These are phyloP conservation scores for Insectozyma bohioensis DNA, from an alignment of 1,139 yeast species.

Conservation along the genomic window DNA sequence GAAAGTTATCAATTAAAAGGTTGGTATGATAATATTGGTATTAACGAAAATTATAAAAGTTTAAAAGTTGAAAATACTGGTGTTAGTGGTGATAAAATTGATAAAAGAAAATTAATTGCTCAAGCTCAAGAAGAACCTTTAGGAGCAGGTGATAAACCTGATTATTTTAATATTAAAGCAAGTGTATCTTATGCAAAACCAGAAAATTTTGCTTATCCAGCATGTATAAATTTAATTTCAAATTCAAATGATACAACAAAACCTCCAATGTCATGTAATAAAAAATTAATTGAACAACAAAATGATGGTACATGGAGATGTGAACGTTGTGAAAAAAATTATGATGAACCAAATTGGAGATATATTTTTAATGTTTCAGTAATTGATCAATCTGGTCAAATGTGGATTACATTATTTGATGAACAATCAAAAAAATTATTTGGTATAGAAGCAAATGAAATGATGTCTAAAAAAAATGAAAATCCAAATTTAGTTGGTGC, in stretches of 20 bases:
- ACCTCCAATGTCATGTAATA: slow-evolving; percentile 54
- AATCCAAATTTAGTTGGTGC: slow-evolving; percentile 49
- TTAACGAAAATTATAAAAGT: slow-evolving; percentile 58
- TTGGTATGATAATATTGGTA: slow-evolving; percentile 89
- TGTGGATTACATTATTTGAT: slow-evolving; percentile 88
- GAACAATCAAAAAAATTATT: slow-evolving; percentile 73
- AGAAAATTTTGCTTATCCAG: slow-evolving; percentile 83
- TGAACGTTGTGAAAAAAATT: slow-evolving; percentile 79
- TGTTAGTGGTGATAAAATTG: slow-evolving; percentile 27
- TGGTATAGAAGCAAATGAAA: slow-evolving; percentile 68
- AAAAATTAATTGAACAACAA: slow-evolving; percentile 74
- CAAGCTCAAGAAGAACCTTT: slow-evolving; percentile 66
- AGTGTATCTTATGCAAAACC: slow-evolving; percentile 68
- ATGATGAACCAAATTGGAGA: slow-evolving; percentile 70
- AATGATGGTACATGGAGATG: slow-evolving; percentile 86
- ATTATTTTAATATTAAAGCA: slow-evolving; percentile 74
- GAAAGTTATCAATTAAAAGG: slow-evolving; percentile 89
- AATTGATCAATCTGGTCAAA: slow-evolving; percentile 76
- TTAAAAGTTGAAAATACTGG: slow-evolving; percentile 41
- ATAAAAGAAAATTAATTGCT: slow-evolving; percentile 61
- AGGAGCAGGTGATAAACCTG: slow-evolving; percentile 76
- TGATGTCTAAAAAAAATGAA: slow-evolving; percentile 49
- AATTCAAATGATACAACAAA: slow-evolving; percentile 15
- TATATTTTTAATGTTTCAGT: slow-evolving; percentile 73
- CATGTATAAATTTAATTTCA: slow-evolving; percentile 61